Evolutionary conservation across 2,329 filamentous ascomycete genomes (phyloP), one percentile per base, ranked within the genome.

Genomic region (Colletotrichum plurivorum): DNA sequence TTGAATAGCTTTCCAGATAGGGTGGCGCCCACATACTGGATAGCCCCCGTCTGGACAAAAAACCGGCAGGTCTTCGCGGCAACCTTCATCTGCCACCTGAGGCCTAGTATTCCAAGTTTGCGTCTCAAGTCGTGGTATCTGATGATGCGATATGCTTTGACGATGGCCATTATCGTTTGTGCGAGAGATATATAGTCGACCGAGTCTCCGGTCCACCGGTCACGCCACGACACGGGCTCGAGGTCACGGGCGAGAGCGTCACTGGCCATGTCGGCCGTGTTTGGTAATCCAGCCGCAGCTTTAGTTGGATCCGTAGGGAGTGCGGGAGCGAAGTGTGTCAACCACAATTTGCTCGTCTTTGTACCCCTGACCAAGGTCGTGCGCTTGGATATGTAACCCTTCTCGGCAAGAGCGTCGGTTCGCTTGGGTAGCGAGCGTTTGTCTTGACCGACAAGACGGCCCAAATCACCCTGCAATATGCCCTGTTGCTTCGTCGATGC

Each of bases 271-370:
- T 71, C 60, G 12, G 66, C 52, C 16, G 51, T 49, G 18, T 48
- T 45, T 3, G 57, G 56, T 31, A 63, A 46, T 16, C 67, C 68
- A n/a, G 54, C 20, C 18, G 51, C 53, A 10, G 63, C 63, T 45
- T 70, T 58, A 16, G 70, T 67, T 10, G 75, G 22, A 77, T 75
- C 41, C 74, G 75, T 67, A 79, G 78, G 77, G 49, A 83, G 78
- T 12, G 80, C 79, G 36, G 83, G 88, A 0, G 88, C 84, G 74
- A 89, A 90, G 31, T 82, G 79, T 53, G 84, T 84, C 54, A 90
- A 82, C 86, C 88, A 91, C 61, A 91, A 79, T 74, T 89, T 89
- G 79, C 88, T 90, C 2, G 89, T 90, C 74, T 89, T 89, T 65
- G 85, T 87, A 45, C 87, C 87, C 58, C 85, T 83, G 12, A 89